phyloP scores from a whole-genome alignment of 345 rosid genomes.

The Camelina hispida region DNA sequence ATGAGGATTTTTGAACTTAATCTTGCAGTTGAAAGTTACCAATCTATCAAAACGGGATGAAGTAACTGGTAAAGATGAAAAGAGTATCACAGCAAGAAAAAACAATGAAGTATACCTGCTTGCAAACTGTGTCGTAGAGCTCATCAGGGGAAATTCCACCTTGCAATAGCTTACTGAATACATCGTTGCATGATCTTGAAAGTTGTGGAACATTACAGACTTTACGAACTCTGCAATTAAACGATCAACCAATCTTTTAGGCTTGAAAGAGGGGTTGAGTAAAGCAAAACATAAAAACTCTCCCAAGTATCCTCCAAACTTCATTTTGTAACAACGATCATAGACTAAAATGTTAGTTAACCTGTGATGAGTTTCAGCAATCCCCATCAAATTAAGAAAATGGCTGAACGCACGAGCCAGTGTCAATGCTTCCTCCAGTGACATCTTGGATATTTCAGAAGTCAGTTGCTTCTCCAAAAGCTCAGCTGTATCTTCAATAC shows the following conservation, averaged over 20 bases:
- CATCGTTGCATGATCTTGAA: constrained; percentile 85
- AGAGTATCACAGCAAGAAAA: constrained; percentile 4
- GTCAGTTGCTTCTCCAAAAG: constrained; percentile 83
- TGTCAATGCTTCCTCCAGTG: constrained; percentile 83
- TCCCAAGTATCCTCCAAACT: constrained; percentile 12
- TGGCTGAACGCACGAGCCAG: constrained; percentile 91
- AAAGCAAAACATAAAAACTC: constrained; percentile 4
- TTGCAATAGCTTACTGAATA: constrained; percentile 77
- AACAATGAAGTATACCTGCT: constrained; percentile 62
- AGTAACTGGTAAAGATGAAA: background rate
- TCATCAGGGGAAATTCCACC: constrained; percentile 74
- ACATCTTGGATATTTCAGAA: constrained; percentile 74
- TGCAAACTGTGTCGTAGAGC: constrained; percentile 83
- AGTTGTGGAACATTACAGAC: constrained; percentile 55
- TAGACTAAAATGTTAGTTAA: background rate
- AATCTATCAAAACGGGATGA: background rate
- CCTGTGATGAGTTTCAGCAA: constrained; percentile 97
- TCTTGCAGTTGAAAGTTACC: constrained; percentile 5
- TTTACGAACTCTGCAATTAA: constrained; percentile 72
- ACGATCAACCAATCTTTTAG: constrained; percentile 19
- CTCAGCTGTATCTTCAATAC: constrained; percentile 82
- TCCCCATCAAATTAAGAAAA: constrained; percentile 89
- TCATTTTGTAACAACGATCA: background rate
- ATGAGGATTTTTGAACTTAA: constrained; percentile 7
- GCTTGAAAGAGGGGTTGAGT: background rate